phyloP scores from a whole-genome alignment of 176 grass and related monocot species.

The Aegilops longissima region DNA sequence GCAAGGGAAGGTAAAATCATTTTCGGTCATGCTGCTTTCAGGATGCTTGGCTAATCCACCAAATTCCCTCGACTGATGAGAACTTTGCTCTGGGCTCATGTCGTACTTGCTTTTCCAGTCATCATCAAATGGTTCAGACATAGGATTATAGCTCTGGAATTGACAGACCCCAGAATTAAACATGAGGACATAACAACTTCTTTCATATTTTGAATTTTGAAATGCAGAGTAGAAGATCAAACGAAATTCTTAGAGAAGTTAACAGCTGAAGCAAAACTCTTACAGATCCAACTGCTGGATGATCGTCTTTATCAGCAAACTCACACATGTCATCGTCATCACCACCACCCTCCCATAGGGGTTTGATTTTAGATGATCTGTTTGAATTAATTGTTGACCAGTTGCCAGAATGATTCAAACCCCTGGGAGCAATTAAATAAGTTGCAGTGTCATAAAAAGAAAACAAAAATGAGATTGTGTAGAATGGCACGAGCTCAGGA shows the following conservation, averaged over 20 bases:
- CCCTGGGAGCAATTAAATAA: constrained; percentile 37
- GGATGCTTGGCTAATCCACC: constrained; percentile 44
- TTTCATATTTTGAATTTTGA: constrained; percentile 13
- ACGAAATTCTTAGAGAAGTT: constrained; percentile 29
- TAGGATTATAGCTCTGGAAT: constrained; percentile 84
- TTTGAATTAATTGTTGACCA: constrained; percentile 46
- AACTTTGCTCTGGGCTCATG: constrained; percentile 41
- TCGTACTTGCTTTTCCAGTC: constrained; percentile 80
- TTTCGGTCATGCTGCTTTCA: constrained; percentile 45
- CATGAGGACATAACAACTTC: constrained; percentile 3
- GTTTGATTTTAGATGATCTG: constrained; percentile 46
- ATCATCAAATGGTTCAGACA: constrained; percentile 83
- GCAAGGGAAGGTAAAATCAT: constrained; percentile 63
- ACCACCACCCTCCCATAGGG: constrained; percentile 64
- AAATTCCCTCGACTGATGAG: constrained; percentile 43
- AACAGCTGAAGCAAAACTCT: constrained; percentile 37
- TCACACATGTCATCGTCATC: constrained; percentile 80
- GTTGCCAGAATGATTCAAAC: constrained; percentile 51
- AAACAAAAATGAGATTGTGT: constrained; percentile 8
- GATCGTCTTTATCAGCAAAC: constrained; percentile 63
- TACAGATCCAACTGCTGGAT: constrained; percentile 72
- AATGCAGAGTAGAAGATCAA: constrained; percentile 21
- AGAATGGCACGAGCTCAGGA: neutral
- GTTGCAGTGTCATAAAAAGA: neutral
- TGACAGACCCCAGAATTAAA: constrained; percentile 13